Conservation (phyloP, 169 alveolate genomes). For the Eimeria falciformis region DNA sequence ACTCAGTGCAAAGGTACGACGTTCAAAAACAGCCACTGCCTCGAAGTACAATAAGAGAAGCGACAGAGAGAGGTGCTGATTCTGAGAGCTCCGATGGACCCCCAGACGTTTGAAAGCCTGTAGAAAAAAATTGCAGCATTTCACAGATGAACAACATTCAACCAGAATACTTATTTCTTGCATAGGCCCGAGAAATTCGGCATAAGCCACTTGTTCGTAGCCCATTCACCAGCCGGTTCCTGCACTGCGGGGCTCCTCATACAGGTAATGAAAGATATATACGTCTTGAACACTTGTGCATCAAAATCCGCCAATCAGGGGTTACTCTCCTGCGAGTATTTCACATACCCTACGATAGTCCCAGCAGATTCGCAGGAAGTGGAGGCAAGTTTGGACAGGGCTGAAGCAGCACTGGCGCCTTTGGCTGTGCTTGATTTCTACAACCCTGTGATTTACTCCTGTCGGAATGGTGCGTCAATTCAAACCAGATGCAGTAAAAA, state of each 20-base stretch:
- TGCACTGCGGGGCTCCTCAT: conserved; percentile 32
- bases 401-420: conserved; percentile 33
- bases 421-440: conserved; percentile 14
- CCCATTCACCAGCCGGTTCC: conserved; percentile 47
- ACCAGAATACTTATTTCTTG: background rate
- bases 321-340: conserved; percentile 18
- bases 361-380: background rate
- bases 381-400: background rate
- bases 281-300: too few relatives aligned
- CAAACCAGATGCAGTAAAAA: too few relatives aligned
- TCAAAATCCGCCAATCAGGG: background rate
- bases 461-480: conserved; percentile 30
- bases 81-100: conserved; percentile 44
- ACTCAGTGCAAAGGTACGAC: conserved; percentile 38
- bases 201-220: conserved; percentile 42
- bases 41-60: background rate
- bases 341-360: background rate
- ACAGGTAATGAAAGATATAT: background rate
- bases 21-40: background rate
- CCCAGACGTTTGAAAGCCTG: conserved; percentile 58
- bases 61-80: conserved; percentile 46
- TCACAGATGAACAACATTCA: background rate
- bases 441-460: conserved; percentile 50
- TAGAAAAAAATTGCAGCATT: background rate
- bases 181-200: conserved; percentile 36